Evolutionary conservation across 805 yeast genomes (phyloP).

Genomic region (Starmerella tilneyi): DNA sequence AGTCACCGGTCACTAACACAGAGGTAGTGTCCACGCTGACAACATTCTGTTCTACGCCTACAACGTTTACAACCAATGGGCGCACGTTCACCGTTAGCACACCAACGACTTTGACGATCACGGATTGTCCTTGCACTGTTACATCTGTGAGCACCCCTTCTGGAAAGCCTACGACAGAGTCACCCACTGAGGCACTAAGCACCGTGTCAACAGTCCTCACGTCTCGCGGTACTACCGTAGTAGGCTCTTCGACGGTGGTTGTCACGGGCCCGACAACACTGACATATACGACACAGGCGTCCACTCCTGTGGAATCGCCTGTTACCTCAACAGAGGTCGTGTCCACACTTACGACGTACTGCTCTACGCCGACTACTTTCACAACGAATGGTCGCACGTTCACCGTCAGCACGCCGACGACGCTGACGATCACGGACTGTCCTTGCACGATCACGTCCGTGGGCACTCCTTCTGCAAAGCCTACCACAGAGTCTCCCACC

Average conservation of each 20-base stretch:
- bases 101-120: slow-evolving; percentile 66
- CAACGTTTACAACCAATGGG: slow-evolving; percentile 49
- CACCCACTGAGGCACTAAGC: background rate
- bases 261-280: background rate
- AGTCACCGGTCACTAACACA: background rate
- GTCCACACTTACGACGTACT: slow-evolving; percentile 56
- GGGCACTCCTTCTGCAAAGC: too few species aligned
- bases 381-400: slow-evolving; percentile 32
- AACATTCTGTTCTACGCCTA: slow-evolving; percentile 51
- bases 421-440: slow-evolving; percentile 75
- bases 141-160: background rate
- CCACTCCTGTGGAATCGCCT: background rate
- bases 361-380: slow-evolving; percentile 58
- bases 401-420: slow-evolving; percentile 57
- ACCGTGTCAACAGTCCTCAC: background rate
- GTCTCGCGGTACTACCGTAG: background rate
- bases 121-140: slow-evolving; percentile 29
- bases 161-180: background rate
- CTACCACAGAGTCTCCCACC: too few species aligned
- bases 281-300: background rate
- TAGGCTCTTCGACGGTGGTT: background rate
- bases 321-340: slow-evolving; percentile 12
- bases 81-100: slow-evolving; percentile 57
- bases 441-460: slow-evolving; percentile 56
- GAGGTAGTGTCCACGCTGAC: slow-evolving; percentile 11